phyloP scores from a whole-genome alignment of 805 yeast species.

The Candida bentonensis region DNA sequence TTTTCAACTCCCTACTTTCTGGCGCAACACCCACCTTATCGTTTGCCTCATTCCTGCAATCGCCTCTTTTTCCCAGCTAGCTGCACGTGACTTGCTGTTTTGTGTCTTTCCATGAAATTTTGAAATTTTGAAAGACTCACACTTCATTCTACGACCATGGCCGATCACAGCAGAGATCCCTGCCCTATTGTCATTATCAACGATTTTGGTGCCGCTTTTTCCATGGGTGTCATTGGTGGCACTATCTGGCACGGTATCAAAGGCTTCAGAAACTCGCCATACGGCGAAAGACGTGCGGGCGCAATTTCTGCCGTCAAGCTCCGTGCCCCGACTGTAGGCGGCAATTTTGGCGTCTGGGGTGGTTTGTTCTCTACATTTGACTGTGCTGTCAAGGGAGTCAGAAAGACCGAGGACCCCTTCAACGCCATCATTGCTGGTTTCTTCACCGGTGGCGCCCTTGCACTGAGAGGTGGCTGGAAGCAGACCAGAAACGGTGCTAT shows the following conservation, averaged over 20 bases:
- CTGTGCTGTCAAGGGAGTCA: slow-evolving; percentile 86
- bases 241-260: slow-evolving; percentile 98
- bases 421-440: slow-evolving; percentile 97
- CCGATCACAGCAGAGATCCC: slow-evolving; percentile 98
- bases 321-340: slow-evolving; percentile 97
- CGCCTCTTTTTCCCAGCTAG: too few species aligned
- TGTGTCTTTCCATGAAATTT: too few species aligned
- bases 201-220: slow-evolving; percentile 98
- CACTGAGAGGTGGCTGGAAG: slow-evolving; percentile 97
- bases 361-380: slow-evolving; percentile 92
- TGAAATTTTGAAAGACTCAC: background rate
- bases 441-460: slow-evolving; percentile 95
- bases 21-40: too few species aligned
- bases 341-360: slow-evolving; percentile 99
- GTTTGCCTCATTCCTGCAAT: too few species aligned
- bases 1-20: too few species aligned
- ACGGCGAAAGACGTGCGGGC: slow-evolving; percentile 86
- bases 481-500: slow-evolving; percentile 94
- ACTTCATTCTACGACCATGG: slow-evolving; percentile 29
- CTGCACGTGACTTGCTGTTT: too few species aligned
- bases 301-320: slow-evolving; percentile 83
- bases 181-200: slow-evolving; percentile 92
- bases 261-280: slow-evolving; percentile 95
- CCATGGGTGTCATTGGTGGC: slow-evolving; percentile 99
- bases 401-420: slow-evolving; percentile 98